Percentiles rank a stretch among this genome's conserved stretches.
Conservation (phyloP, 2,329 filamentous ascomycete genomes). For the Emericellopsis cladophorae region DNA sequence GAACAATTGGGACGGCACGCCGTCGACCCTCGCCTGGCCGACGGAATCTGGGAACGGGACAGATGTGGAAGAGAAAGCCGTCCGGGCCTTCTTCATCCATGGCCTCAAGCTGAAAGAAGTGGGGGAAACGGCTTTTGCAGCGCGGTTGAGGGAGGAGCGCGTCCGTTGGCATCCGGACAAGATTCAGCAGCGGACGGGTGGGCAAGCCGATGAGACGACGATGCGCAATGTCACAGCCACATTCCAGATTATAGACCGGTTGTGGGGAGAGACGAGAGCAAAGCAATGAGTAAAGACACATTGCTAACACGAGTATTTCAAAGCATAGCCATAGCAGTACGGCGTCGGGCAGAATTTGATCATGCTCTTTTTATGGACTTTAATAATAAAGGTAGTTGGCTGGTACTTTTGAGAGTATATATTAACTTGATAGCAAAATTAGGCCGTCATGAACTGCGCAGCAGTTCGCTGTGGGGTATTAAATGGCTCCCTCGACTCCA, state of each 20-base stretch:
- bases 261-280: conserved; percentile 56
- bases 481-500: too few relatives aligned
- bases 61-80: conserved; percentile 45
- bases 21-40: conserved; percentile 55
- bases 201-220: conserved; percentile 54
- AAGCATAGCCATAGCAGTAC: neutral
- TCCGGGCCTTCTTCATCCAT: conserved; percentile 56
- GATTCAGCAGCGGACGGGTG: conserved; percentile 79
- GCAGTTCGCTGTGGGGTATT: neutral
- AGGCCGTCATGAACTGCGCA: neutral
- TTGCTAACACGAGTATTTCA: neutral
- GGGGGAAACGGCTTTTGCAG: conserved; percentile 30
- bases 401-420: neutral
- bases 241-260: conserved; percentile 76
- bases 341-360: too few relatives aligned
- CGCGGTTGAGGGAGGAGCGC: conserved; percentile 65
- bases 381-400: neutral
- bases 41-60: conserved; percentile 41
- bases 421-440: neutral
- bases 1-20: conserved; percentile 36
- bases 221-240: conserved; percentile 76
- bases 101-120: conserved; percentile 28
- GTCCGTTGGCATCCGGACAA: conserved; percentile 97
- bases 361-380: neutral
- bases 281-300: conserved; percentile 6